Evolutionary conservation across 139 green algal species (phyloP).

Genomic region (Gonium pectorale): DNA sequence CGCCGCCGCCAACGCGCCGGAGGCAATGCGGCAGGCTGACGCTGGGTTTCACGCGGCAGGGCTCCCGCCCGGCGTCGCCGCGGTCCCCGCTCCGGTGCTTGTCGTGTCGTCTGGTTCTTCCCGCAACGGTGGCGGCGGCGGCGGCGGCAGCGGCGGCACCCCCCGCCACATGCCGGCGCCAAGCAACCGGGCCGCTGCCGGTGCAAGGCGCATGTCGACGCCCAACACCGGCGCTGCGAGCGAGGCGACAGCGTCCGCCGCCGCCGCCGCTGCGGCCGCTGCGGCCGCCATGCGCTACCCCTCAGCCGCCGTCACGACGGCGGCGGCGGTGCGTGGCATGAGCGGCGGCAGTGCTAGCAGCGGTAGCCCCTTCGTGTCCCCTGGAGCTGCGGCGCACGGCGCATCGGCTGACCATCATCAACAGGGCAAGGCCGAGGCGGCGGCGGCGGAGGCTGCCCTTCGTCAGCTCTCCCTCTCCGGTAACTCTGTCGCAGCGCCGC

Average conservation of each 20-base stretch:
- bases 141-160: not conserved
- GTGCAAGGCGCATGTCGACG: slow-evolving; percentile 2
- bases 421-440: no score
- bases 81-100: no score
- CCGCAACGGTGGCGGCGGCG: not conserved
- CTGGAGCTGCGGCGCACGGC: no score
- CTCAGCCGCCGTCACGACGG: not conserved
- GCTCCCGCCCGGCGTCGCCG: no score
- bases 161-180: slow-evolving; percentile 38
- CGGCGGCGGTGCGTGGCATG: not conserved
- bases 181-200: slow-evolving; percentile 12
- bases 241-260: not conserved
- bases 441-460: not conserved
- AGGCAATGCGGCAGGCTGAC: no score
- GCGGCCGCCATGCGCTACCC: not conserved
- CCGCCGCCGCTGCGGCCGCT: not conserved
- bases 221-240: not conserved
- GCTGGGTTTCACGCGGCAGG: no score
- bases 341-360: no score
- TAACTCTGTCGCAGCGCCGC: not conserved
- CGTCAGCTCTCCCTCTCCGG: not conserved
- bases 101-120: no score
- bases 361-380: no score
- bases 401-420: no score
- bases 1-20: no score